Base-by-base conservation (phyloP, 257 asterid genomes). In the Solanum paucissectum region DNA sequence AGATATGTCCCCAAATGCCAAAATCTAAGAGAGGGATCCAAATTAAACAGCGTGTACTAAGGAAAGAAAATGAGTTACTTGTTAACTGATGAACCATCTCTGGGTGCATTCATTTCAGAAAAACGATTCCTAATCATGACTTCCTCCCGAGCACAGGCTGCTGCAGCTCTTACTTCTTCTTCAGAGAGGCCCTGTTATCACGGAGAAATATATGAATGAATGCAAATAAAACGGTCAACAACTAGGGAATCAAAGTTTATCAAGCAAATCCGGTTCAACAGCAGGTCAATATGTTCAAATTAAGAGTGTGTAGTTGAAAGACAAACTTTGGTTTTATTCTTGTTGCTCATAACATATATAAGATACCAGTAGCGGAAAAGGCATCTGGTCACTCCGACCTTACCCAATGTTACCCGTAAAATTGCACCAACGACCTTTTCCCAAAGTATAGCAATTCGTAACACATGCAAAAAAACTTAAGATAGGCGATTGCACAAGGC, bases 141-240 rank as follows among this genome's bases (percentile, higher is more conserved):
- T 92, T 97, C 99, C 89, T 97, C 99, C 93, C 98, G 94, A 77
- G 99, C 99, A 92, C 99, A 97, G 87, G 98, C 95, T 87, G 98
- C 99, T 21, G 99, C 98, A 88, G 98, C 92, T 92, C 96, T 95
- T 83, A 95, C 98, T 94, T 97, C 99, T 93, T 97, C 99, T 90
- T 96, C 99, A 88, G 99, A 95, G 29, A 97, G 98, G 90, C 99
- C 99, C 99, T 97, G 89, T 90, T 49, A 49, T 75, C 88, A 87
- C n/a, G 52, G 89, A 89, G 73, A 37, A 81, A 32, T 74, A 77
- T 7, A 77, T 76, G 40, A 90, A 89, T 68, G 88, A 25, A 18
- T 33, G 44, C 44, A 49, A 79, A 79, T 79, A 79, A 27, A 79
- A 79, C 12, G 11, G 33, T 32, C 86, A 82, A n/a, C 87, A 77